Conservation (phyloP, 2,329 filamentous ascomycete genomes). For the Neonectria neomacrospora region DNA sequence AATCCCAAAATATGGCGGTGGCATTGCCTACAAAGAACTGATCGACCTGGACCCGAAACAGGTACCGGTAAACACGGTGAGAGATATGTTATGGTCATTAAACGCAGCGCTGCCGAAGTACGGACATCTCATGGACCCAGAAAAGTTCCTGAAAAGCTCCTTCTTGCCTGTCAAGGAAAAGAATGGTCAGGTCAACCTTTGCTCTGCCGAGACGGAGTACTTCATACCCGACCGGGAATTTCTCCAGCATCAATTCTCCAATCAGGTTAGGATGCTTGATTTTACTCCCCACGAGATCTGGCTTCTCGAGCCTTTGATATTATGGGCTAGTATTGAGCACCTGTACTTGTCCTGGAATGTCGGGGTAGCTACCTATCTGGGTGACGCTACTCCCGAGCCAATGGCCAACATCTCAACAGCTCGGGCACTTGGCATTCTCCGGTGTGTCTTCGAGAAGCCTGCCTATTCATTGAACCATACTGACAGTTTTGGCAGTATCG, state of each 20-base stretch:
- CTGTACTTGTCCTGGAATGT: conserved; percentile 37
- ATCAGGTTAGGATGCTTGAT: conserved; percentile 32
- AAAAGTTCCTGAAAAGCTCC: conserved; percentile 15
- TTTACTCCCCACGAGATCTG: conserved; percentile 37
- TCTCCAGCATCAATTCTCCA: conserved; percentile 27
- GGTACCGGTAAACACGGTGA: neutral
- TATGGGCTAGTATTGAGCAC: conserved; percentile 35
- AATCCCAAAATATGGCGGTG: conserved; percentile 27
- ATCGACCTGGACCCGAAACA: conserved; percentile 7
- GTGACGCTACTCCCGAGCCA: neutral
- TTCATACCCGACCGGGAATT: conserved; percentile 35
- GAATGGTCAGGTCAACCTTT: conserved; percentile 24
- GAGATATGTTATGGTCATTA: conserved; percentile 30
- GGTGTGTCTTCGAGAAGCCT: conserved; percentile 17
- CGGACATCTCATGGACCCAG: conserved; percentile 34
- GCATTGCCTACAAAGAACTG: conserved; percentile 31
- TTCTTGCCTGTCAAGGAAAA: conserved; percentile 31
- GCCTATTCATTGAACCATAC: rapidly evolving
- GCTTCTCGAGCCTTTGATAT: conserved; percentile 34
- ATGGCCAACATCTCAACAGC: conserved; percentile 23
- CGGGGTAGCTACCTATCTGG: conserved; percentile 14
- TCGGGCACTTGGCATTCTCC: conserved; percentile 31
- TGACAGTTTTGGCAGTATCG: conserved; percentile 20
- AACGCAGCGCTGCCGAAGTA: conserved; percentile 32
- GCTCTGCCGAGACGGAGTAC: conserved; percentile 34